Percentiles rank a stretch among this genome's conserved stretches.
Evolutionary conservation across 169 alveolate species (phyloP).

Genomic region (Perkinsus chesapeaki): DNA sequence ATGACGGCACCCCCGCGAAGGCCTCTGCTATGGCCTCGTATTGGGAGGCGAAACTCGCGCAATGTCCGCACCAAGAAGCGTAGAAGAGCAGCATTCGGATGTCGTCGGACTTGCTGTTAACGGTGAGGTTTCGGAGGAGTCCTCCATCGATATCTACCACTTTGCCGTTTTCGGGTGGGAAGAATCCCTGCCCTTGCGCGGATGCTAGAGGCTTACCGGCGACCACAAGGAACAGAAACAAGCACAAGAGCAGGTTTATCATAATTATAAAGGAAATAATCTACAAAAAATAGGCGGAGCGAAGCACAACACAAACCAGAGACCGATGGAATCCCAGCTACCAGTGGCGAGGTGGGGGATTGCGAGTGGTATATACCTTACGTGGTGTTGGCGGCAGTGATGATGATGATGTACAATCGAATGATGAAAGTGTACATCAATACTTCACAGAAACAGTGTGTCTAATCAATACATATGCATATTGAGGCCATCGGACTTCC

Average conservation of each 20-base stretch:
- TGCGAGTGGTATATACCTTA: neutral
- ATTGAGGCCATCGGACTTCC: neutral
- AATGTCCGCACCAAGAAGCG: conserved; percentile 76
- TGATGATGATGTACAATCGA: neutral
- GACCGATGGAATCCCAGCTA: neutral
- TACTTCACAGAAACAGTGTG: neutral
- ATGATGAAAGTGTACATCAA: neutral
- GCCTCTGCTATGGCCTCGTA: conserved; percentile 23
- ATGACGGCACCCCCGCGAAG: neutral
- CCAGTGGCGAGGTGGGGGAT: neutral
- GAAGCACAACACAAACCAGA: neutral
- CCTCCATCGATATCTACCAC: neutral
- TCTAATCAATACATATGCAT: neutral
- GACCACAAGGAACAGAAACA: neutral
- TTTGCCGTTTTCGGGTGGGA: neutral
- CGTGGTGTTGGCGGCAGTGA: neutral
- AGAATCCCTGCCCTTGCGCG: neutral
- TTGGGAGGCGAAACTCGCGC: conserved; percentile 40
- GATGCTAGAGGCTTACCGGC: no score
- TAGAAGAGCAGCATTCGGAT: conserved; percentile 59
- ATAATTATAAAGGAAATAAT: no score
- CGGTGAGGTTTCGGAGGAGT: neutral
- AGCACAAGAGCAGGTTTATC: neutral
- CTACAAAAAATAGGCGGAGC: neutral
- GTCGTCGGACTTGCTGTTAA: neutral